Evolutionary conservation across 2,329 filamentous ascomycete species (phyloP), one percentile per base, ranked within the genome.

Genomic region (Sporothrix inflata): DNA sequence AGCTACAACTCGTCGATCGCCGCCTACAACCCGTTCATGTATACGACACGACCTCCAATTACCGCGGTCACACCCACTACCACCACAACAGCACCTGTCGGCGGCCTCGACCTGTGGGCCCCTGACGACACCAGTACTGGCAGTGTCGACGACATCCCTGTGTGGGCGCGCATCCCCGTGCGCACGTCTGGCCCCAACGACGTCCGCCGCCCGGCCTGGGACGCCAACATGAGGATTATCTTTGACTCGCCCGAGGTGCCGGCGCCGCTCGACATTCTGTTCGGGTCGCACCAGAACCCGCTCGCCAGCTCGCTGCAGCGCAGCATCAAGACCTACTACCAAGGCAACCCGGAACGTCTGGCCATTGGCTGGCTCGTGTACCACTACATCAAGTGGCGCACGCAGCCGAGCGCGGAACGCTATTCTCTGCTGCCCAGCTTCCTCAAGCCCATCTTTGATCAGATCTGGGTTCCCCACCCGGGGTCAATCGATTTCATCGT

Each of bases 321-420:
- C 12, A 65, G 42, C 11, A 34, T 55, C 9, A 72, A 69, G 45
- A 40, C 21, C 5, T 72, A 65, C 16, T 69, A 65, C 19, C 27
- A 40, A 1, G 55, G 66, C 7, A 14, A 53, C 9, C 45, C 40
- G 6, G 71, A 70, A 21, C 71, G 71, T 5, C 30, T 72, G 4
- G 57, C 66, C 27, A 40, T 70, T 4, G 71, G 57, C 24, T 47
- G 60, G n/a, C n/a, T 70, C 3, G 24, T 34, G 14, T 70, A 72
- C 49, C 27, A 55, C 47, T 72, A 51, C 47, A 66, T 70, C 34
- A 72, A 70, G n/a, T 72, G 71, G 71, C 71, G 71, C 24, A 72
- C 67, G 4, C 40, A 67, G 24, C 71, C 71, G 12, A 66, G 40
- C 8, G 38, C 55, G 1, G 67, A 57, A 34, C 34, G 71, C 1